phyloP scores from a whole-genome alignment of 73 alveolate genomes.

The Tetrahymena borealis region DNA sequence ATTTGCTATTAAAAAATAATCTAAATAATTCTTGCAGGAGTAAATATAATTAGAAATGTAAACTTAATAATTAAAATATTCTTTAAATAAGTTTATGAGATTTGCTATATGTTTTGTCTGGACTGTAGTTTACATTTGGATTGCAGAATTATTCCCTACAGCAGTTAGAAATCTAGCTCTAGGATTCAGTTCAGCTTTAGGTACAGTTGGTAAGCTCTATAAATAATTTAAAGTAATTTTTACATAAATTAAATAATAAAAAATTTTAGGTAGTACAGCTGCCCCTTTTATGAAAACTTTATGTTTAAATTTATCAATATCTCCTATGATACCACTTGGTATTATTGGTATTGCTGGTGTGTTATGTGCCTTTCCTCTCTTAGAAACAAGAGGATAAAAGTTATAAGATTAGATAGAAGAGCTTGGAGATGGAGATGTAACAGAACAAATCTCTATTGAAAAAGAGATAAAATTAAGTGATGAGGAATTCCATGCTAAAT shows the following conservation, averaged over 20 bases:
- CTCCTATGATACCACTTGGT: constrained; percentile 32
- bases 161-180: constrained; percentile 39
- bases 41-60: neutral
- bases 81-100: constrained; percentile 19
- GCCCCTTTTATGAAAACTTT: constrained; percentile 9
- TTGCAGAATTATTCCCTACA: constrained; percentile 34
- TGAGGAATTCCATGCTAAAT: neutral
- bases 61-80: neutral
- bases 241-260: neutral
- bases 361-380: constrained; percentile 8
- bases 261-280: constrained; percentile 4
- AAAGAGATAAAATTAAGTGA: neutral
- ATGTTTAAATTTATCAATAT: neutral
- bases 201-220: constrained; percentile 33
- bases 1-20: neutral
- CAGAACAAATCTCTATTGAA: neutral
- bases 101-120: constrained; percentile 18
- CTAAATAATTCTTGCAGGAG: neutral
- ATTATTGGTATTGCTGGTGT: constrained; percentile 9
- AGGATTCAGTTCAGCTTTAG: constrained; percentile 36
- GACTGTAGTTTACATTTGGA: constrained; percentile 17
- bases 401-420: neutral
- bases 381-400: constrained; percentile 18
- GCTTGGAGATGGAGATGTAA: neutral
- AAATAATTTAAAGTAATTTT: too few species aligned